Conservation (phyloP, 192 early-diverging fungal genomes). For the Dissophora globulifera region DNA sequence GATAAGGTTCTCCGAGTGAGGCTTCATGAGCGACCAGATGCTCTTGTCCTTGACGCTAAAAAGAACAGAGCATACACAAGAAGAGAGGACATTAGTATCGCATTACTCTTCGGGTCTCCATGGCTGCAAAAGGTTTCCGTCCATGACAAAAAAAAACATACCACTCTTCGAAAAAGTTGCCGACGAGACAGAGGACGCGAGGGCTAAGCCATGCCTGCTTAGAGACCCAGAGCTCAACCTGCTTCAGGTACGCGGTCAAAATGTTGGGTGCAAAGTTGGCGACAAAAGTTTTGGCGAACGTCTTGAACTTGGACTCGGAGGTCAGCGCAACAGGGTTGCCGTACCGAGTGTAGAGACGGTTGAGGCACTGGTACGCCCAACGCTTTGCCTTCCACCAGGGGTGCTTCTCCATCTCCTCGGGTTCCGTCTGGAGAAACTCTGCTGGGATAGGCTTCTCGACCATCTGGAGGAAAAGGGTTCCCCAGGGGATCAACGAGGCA, state of each 20-base stretch:
- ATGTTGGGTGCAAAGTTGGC: conserved; percentile 92
- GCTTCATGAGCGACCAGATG: conserved; percentile 92
- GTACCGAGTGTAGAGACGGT: conserved; percentile 78
- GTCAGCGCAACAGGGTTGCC: conserved; percentile 76
- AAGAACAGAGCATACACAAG: background rate
- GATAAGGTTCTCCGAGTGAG: conserved; percentile 82
- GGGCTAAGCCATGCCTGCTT: conserved; percentile 78
- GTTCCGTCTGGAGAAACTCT: conserved; percentile 66
- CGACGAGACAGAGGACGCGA: conserved; percentile 74
- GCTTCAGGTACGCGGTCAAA: conserved; percentile 80
- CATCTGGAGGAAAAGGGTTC: conserved; percentile 86
- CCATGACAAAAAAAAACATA: too few relatives aligned
- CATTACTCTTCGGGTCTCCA: too few relatives aligned
- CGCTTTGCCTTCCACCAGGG: conserved; percentile 96
- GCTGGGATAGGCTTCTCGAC: conserved; percentile 72
- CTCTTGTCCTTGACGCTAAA: conserved; percentile 83
- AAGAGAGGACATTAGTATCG: background rate
- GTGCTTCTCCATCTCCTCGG: conserved; percentile 82
- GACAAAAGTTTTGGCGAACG: conserved; percentile 87
- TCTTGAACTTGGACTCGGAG: conserved; percentile 56
- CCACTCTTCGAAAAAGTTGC: conserved; percentile 83
- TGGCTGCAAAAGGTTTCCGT: too few relatives aligned
- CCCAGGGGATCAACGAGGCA: conserved; percentile 85
- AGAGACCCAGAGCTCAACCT: conserved; percentile 80
- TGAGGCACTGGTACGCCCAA: conserved; percentile 91